Base-by-base conservation (phyloP, 2,329 filamentous ascomycete species). In the Aureobasidium mangrovei region DNA sequence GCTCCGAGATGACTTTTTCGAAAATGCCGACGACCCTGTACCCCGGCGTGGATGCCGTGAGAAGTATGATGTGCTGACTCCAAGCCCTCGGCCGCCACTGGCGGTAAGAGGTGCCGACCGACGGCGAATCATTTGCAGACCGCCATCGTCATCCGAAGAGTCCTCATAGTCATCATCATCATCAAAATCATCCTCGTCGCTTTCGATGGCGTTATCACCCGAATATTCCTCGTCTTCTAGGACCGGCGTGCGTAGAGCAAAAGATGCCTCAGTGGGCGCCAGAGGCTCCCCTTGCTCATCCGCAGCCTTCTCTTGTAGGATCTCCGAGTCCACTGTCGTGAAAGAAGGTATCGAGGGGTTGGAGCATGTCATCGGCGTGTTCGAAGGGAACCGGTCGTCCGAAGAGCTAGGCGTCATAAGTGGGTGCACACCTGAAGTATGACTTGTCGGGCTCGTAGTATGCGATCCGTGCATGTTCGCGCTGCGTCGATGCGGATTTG, bases 291-390 rank as follows among this genome's bases (percentile, higher is more conserved):
- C 44, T 18, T 42, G 36, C 7, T 41, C 38, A 7, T 29, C 29
- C 9, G 26, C 18, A 5, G n/a, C 10, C 38, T 48, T 54, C 24
- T 48, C 53, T 36, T 41, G 43, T 2, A 31, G 38, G 2, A 31
- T 38, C n/a, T 54, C 53, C 0, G 74, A 76, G 36, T 67, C 69
- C 36, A 72, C 72, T 1, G 74, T 77, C n/a, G 71, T 69, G 12
- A 74, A 70, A 7, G 75, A 77, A 2, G 75, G 75, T 27, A 77
- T 75, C 1, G 75, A 77, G 8, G 74, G 74, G 54, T 76, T 74
- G 7, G 74, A 77, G 7, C 73, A 72, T 4, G 73, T 75, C 60
- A 74, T 73, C 27, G 75, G 76, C 56, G 75, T 73, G 36, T 65
- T 67, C 3, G 72, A 72, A 9, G 70, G 70, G 49, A 77, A 72